These are phyloP conservation scores for Lasiodiplodia sp. DNA, from an alignment of 2,329 filamentous ascomycete genomes.

Conservation along the genomic window DNA sequence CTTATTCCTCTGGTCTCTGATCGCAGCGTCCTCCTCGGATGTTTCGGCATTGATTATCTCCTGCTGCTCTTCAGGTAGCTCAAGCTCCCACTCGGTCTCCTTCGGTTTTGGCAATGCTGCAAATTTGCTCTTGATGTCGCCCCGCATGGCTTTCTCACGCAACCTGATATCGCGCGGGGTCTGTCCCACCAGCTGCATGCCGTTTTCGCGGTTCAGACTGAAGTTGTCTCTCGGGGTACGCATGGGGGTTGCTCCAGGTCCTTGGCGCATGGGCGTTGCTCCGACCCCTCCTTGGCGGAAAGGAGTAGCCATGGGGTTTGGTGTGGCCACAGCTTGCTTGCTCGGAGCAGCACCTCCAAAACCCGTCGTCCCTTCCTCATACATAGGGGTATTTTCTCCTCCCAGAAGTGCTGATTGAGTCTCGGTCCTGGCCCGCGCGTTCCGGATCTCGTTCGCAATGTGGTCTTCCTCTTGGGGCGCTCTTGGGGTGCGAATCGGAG, in stretches of 20 bases:
- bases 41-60: constrained; percentile 63
- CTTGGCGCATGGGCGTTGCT: constrained; percentile 65
- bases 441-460: constrained; percentile 94
- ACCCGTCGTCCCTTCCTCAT: constrained; percentile 84
- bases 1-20: constrained; percentile 75
- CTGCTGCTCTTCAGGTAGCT: constrained; percentile 81
- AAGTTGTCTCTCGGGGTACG: constrained; percentile 89
- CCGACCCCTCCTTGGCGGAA: constrained; percentile 72
- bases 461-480: constrained; percentile 93
- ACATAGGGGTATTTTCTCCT: constrained; percentile 89
- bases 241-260: constrained; percentile 81
- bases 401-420: constrained; percentile 93
- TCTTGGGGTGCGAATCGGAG: constrained; percentile 89
- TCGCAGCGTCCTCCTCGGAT: constrained; percentile 72
- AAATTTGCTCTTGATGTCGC: constrained; percentile 75
- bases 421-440: constrained; percentile 89
- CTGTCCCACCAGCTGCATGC: constrained; percentile 71
- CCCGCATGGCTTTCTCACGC: constrained; percentile 72
- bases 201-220: constrained; percentile 77
- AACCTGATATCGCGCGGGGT: constrained; percentile 80
- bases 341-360: constrained; percentile 86
- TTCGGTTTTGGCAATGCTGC: constrained; percentile 89
- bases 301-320: constrained; percentile 94
- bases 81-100: constrained; percentile 92
- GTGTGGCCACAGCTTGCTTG: constrained; percentile 83